These are phyloP conservation scores for Talinum fruticosum DNA, from an alignment of 148 eudicot species.

Conservation along the genomic window DNA sequence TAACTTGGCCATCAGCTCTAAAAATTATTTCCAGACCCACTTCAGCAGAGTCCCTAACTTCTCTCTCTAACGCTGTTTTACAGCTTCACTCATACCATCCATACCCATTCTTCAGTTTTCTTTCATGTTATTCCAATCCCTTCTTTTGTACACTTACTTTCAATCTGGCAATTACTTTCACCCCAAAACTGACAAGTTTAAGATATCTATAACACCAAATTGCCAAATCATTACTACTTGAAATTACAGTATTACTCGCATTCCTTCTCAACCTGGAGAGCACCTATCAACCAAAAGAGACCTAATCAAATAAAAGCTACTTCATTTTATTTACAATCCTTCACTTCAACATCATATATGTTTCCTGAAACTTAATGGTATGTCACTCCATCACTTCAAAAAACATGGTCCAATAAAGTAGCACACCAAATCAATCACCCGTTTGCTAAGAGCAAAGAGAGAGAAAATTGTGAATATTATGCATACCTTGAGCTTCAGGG, in stretches of 20 bases:
- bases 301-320: neutral
- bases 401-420: neutral
- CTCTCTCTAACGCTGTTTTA: neutral
- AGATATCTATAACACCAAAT: neutral
- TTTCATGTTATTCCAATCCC: neutral
- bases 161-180: neutral
- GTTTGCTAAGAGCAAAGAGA: neutral
- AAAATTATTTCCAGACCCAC: neutral
- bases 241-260: no score
- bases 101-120: neutral
- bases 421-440: neutral
- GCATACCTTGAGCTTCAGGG: constrained; percentile 69
- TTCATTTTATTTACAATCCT: neutral
- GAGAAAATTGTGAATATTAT: neutral
- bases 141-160: neutral
- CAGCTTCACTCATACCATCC: neutral
- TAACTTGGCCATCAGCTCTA: neutral
- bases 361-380: neutral
- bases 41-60: neutral
- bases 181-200: neutral
- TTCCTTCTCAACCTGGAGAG: neutral
- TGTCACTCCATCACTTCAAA: no score
- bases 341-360: neutral
- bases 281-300: neutral
- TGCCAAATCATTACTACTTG: neutral